Evolutionary conservation across 148 eudicot genomes (phyloP), one percentile per base, ranked within the genome.

Genomic region (Persicaria tinctoria): DNA sequence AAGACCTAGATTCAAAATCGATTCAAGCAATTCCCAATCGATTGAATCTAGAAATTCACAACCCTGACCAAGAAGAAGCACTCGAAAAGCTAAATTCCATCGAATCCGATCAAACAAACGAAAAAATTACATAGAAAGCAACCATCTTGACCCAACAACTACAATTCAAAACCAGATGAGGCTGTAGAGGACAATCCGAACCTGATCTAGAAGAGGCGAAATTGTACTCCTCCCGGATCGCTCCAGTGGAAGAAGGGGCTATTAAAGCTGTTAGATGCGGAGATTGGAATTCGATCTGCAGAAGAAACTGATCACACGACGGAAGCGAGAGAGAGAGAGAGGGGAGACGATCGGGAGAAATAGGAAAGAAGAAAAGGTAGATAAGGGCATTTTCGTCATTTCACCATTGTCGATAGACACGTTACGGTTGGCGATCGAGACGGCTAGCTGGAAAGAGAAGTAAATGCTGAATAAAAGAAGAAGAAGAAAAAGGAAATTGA

Each of bases 371-470:
- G 77, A 72, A 75, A 68, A 20, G 4, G n/a, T 41, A 7, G 9
- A 46, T 2, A 72, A 44, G 85, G 84, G 78, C 13, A 75, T 6
- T 55, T 77, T 45, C 0, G 80, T 79, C 70, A 83, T 48, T 82
- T 79, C 0, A 5, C 0, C 1, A 5, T 8, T 13, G 57, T 4
- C 5, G 16, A 4, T 20, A 62, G 64, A 77, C 85, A 77, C 64
- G 85, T 83, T 77, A 41, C 64, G 17, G 51, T 18, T 45, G 8
- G 1, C 75, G 77, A 83, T 77, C 70, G n/a, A 66, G 70, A 66
- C 13, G 70, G 70, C 70, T 66, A 66, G 70, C 70, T 66, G 70
- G 70, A 66, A 66, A 66, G 70, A 44, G 47, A 14, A 66, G 70
- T 64, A 66, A 44, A 66, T 63, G 46, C 46, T 63, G 68, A 63